Evolutionary conservation across 805 yeast genomes (phyloP).

Genomic region (Hanseniaspora singularis): DNA sequence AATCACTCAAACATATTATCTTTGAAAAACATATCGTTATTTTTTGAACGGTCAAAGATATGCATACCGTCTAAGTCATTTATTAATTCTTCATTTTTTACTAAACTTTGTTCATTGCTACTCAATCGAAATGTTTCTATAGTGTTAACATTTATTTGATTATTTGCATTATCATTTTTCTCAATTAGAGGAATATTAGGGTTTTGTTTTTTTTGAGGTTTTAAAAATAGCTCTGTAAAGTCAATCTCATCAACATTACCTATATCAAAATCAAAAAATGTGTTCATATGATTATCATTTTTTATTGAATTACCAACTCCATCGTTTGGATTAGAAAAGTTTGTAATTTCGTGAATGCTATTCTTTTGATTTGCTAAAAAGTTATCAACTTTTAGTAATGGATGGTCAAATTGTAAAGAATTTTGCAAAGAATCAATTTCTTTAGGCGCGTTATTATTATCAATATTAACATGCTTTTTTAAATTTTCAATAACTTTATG

Average conservation of each 20-base stretch:
- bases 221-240: slow-evolving; percentile 28
- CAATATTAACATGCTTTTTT: slow-evolving; percentile 1
- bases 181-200: not conserved
- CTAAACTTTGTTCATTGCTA: not conserved
- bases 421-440: too few species aligned
- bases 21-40: too few species aligned
- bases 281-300: too few species aligned
- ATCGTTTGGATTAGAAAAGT: not conserved
- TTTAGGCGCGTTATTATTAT: too few species aligned
- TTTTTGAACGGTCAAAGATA: not conserved
- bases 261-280: slow-evolving; percentile 3
- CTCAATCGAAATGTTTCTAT: not conserved
- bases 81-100: not conserved
- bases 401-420: too few species aligned
- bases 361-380: not conserved
- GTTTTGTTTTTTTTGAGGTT: slow-evolving; percentile 18
- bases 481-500: not conserved
- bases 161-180: slow-evolving; percentile 6
- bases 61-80: not conserved
- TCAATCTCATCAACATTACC: slow-evolving; percentile 26
- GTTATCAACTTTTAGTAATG: not conserved
- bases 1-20: too few species aligned
- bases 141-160: not conserved
- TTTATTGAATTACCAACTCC: too few species aligned
- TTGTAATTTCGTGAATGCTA: too few species aligned